Evolutionary conservation across 441 rosid genomes (phyloP), one percentile per base, ranked within the genome.

Genomic region (Aleurites moluccanus): DNA sequence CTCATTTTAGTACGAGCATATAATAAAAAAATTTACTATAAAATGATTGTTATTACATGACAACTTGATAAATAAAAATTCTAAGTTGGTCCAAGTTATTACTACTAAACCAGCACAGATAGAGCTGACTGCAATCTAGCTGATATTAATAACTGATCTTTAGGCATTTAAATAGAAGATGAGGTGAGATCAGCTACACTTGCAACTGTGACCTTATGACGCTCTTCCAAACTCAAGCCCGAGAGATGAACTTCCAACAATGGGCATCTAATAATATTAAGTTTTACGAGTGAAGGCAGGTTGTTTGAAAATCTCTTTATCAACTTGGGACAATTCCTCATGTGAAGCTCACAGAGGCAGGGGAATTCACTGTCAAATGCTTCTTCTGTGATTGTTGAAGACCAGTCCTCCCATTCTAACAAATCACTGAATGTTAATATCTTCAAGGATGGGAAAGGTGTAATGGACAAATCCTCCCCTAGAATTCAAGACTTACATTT

Each of bases 361-460:
- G 82, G 79, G 71, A 82, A 79, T 33, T 61, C 73, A 50, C 66
- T 68, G 13, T 40, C 66, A 57, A 30, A 40, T 30, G 49, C 63
- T 27, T 61, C 65, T 6, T 62, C 40, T 27, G 62, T 60, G 25
- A 65, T 64, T 33, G 30, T 14, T n/a, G 76, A 56, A 70, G 45
- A 13, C 78, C 76, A 71, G 38, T 16, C 52, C 53, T 71, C 40
- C 74, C 74, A 71, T 25, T 71, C 74, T 57, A 3, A 18, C 74
- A 71, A 57, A 40, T 42, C 66, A 23, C 53, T 27, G 23, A 71
- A 57, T 1, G 35, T 44, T 42, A 71, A 27, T 57, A 3, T 71
- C 74, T 59, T 57, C 56, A 71, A 45, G 35, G 56, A 71, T 25
- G 59, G 75, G 38, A 72, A 72, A 61, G 67, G 68, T 11, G 6